Conservation (phyloP, 1,284 basidiomycete species). For the Athelia psychrophila region DNA sequence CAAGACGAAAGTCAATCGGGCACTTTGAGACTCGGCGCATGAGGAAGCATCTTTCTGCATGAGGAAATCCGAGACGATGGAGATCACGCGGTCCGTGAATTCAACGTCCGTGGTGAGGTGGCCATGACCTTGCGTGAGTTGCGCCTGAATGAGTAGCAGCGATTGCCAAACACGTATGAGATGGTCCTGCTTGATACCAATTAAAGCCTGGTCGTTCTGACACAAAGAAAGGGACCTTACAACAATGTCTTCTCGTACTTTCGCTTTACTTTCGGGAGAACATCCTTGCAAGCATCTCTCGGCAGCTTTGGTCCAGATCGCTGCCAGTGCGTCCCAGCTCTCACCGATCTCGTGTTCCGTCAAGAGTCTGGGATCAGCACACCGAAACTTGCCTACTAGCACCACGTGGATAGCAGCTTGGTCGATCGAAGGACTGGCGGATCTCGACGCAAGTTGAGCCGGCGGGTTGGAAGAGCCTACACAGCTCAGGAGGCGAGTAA, state of each 20-base stretch:
- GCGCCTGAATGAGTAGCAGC: conserved; percentile 46
- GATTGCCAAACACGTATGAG: conserved; percentile 47
- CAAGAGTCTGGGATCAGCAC: conserved; percentile 30
- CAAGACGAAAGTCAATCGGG: conserved; percentile 30
- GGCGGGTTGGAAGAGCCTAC: neutral
- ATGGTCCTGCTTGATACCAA: conserved; percentile 26
- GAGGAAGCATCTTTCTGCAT: neutral
- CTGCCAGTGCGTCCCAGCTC: conserved; percentile 41
- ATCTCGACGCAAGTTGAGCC: no score
- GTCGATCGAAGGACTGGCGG: no score
- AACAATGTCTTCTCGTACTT: no score
- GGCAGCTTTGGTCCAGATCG: conserved; percentile 34
- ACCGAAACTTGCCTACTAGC: conserved; percentile 19
- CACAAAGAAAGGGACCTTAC: no score
- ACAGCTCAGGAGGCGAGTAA: conserved; percentile 34
- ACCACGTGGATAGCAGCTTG: no score
- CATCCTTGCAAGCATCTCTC: conserved; percentile 9
- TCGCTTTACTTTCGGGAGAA: no score
- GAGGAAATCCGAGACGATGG: neutral
- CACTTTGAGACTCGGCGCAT: conserved; percentile 23
- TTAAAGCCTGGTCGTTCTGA: no score
- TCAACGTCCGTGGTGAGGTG: conserved; percentile 31
- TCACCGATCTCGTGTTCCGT: conserved; percentile 40
- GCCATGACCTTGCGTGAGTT: conserved; percentile 34
- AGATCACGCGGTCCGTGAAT: conserved; percentile 19